These are phyloP conservation scores for Solanum pennellii DNA, from an alignment of 257 asterid genomes.

Conservation along the genomic window DNA sequence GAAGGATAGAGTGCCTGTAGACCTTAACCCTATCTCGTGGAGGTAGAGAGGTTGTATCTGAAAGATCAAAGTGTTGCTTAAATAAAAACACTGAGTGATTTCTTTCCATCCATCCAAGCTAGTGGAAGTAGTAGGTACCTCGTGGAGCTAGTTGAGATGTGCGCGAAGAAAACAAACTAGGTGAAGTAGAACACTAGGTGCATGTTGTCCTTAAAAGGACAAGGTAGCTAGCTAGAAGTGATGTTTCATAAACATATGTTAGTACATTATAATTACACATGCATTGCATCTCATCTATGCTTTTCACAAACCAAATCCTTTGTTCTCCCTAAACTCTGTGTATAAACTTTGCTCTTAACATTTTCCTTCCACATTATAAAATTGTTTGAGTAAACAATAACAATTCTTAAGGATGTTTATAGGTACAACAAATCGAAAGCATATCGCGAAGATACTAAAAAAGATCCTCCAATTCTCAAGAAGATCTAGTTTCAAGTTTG, in stretches of 20 bases:
- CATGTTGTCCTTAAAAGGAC: neutral
- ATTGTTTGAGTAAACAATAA: neutral
- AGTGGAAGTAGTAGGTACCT: neutral
- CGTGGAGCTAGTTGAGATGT: neutral
- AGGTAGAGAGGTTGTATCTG: neutral
- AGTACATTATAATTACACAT: neutral
- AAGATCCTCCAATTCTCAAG: neutral
- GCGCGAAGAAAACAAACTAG: neutral
- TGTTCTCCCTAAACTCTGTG: neutral
- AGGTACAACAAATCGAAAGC: neutral
- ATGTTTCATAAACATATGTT: neutral
- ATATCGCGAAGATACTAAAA: neutral
- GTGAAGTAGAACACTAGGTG: neutral
- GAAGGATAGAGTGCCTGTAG: neutral
- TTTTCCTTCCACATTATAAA: neutral
- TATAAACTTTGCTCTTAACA: neutral
- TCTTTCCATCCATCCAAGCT: neutral
- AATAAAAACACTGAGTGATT: neutral
- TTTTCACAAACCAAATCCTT: neutral
- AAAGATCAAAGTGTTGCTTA: neutral
- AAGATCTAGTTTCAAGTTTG: neutral
- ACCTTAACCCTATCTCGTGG: neutral
- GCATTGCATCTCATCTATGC: neutral
- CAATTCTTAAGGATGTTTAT: neutral
- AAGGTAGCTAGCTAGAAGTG: neutral